These are phyloP conservation scores for Phaeosphaeriaceae sp. DNA, from an alignment of 2,329 filamentous ascomycete species.

Conservation along the genomic window DNA sequence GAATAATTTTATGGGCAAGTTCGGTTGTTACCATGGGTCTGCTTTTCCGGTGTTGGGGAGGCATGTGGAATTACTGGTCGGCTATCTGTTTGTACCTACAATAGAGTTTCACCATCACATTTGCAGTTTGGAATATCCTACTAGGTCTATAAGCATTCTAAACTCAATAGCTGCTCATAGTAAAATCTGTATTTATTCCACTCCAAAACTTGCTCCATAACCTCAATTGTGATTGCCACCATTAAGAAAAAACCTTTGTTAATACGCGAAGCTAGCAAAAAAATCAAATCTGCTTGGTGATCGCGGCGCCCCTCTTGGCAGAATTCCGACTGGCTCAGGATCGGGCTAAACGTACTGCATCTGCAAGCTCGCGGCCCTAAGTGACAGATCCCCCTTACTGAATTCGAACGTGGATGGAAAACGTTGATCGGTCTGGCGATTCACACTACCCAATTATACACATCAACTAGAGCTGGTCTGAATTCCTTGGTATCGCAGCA, in stretches of 20 bases:
- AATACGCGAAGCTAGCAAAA: neutral
- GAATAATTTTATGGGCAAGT: neutral
- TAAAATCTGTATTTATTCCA: too few species aligned
- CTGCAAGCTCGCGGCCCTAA: neutral
- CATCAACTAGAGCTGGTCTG: too few species aligned
- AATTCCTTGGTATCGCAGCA: neutral
- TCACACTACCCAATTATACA: neutral
- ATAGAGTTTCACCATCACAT: neutral
- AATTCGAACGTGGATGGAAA: neutral
- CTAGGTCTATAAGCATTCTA: neutral
- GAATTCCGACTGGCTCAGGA: neutral
- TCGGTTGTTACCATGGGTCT: neutral
- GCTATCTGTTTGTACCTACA: neutral
- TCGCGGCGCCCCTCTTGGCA: neutral
- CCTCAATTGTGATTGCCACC: neutral
- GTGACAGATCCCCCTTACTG: neutral
- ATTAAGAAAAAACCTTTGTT: neutral
- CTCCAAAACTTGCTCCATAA: too few species aligned
- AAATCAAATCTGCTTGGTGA: neutral
- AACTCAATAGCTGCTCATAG: too few species aligned
- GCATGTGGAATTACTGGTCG: neutral
- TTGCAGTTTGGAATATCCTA: neutral
- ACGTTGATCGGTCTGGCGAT: neutral
- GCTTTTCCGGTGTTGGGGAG: conserved; percentile 1
- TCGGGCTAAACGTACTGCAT: too few species aligned